Base-by-base conservation (phyloP, 495 filamentous ascomycete genomes). In the Arthonia radiata region DNA sequence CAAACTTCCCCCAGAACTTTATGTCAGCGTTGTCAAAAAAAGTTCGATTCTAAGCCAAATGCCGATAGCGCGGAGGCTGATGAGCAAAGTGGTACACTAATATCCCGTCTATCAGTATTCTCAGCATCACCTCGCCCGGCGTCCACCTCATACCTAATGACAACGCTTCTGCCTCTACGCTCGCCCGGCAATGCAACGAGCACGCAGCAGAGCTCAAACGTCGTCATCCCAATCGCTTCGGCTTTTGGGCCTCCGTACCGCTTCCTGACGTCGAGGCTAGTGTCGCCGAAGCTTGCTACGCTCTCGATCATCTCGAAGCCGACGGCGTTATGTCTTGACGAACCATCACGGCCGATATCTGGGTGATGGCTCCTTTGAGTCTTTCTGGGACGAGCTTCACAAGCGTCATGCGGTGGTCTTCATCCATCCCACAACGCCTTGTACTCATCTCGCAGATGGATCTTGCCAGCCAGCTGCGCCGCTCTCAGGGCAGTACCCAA, bases 221-320 rank as follows among this genome's bases (percentile, higher is more conserved):
- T 0, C 24, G 39, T 8, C 28, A 53, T 29, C 53, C 54, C 2
- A 27, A 38, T 4, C 38, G 45, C 3, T 55, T 64, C 28, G 44
- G 49, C 0, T 60, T 52, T 42, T 66, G 51, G 22, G 61, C 60
- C 0, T 56, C 50, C 4, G 41, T 64, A 2, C 59, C 60, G 1
- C 38, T 64, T 1, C 57, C 57, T 4, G 46, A 56, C 26, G 40
- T 59, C 0, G 37, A 44, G 3, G 47, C 39, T 1, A 43, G 48
- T 8, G 33, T 63, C 1, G 31, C 34, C 12, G 60, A 63, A 31
- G 55, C 62, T 26, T 41, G 49, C 13, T 36, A 43, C 14, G 51
- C 48, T 0, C 29, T 53, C 4, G 37, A 52, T 16, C 40, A 43
- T 12, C 32, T 54, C 5, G 31, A 42, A 18, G 50, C 52, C n/a